These are phyloP conservation scores for Penicillium ucsense DNA, from an alignment of 495 filamentous ascomycete genomes.

Conservation along the genomic window DNA sequence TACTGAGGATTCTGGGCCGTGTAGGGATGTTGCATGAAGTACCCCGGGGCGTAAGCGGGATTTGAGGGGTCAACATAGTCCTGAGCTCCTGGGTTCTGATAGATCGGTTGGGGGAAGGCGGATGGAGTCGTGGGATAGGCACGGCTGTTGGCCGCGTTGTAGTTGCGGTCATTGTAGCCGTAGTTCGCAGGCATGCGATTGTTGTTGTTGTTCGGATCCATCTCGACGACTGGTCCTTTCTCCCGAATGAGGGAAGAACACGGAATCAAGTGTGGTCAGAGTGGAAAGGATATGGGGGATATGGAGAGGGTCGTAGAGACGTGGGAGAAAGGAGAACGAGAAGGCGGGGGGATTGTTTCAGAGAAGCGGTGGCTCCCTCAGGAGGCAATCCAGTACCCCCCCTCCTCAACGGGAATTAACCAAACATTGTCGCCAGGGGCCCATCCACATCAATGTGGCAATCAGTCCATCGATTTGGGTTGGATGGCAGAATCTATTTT, in stretches of 20 bases:
- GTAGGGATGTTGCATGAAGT: conserved; percentile 53
- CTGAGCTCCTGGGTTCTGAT: conserved; percentile 52
- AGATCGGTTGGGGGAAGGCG: conserved; percentile 88
- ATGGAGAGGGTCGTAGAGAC: neutral
- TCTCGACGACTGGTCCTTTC: conserved; percentile 17
- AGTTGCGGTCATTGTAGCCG: conserved; percentile 51
- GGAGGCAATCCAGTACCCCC: conserved; percentile 17
- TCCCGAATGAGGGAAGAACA: conserved; percentile 2
- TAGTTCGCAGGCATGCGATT: conserved; percentile 66
- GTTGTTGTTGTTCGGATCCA: conserved; percentile 43
- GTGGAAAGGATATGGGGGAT: conserved; percentile 5
- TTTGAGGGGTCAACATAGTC: conserved; percentile 41
- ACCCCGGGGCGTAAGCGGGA: conserved; percentile 45
- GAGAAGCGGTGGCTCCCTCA: conserved; percentile 30
- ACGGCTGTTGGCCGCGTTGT: conserved; percentile 59
- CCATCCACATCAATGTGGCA: too few relatives aligned
- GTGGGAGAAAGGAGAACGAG: conserved; percentile 15
- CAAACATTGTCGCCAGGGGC: neutral
- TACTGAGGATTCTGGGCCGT: conserved; percentile 43
- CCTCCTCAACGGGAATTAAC: neutral
- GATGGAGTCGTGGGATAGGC: conserved; percentile 95
- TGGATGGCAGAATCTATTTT: too few relatives aligned
- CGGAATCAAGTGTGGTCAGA: conserved; percentile 2
- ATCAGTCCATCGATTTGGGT: too few relatives aligned
- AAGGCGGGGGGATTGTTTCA: conserved; percentile 14